Evolutionary conservation across 768 basidiomycete genomes (phyloP).

Genomic region (Amanita muscaria): DNA sequence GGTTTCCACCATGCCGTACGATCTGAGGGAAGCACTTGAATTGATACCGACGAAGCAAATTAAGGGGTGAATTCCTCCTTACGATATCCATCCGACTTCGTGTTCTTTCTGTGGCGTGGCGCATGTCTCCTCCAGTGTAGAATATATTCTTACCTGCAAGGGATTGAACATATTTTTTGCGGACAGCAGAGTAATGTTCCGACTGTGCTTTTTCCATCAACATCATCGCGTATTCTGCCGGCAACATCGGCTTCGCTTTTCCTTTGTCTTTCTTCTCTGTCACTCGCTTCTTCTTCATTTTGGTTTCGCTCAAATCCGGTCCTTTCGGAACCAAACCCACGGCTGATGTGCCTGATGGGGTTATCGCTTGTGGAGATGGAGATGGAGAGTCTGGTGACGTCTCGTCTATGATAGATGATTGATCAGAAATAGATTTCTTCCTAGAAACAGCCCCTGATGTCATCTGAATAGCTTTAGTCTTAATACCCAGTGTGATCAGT

Average conservation of each 20-base stretch:
- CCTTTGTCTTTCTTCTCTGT: constrained; percentile 26
- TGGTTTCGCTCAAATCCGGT: not conserved
- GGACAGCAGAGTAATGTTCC: constrained; percentile 5
- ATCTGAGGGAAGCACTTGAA: constrained; percentile 49
- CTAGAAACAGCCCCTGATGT: not conserved
- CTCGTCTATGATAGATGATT: constrained; percentile 4
- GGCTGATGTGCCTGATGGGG: constrained; percentile 7
- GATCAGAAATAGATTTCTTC: not conserved
- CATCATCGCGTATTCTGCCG: constrained; percentile 45
- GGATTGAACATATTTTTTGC: constrained; percentile 13
- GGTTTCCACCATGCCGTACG: constrained; percentile 49
- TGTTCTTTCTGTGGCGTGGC: constrained; percentile 40
- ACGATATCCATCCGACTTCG: constrained; percentile 54
- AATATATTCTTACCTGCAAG: constrained; percentile 48
- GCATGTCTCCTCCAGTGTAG: constrained; percentile 52
- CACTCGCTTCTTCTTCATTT: not conserved
- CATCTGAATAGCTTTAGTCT: not conserved
- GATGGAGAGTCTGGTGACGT: constrained; percentile 2
- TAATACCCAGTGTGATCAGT: not conserved
- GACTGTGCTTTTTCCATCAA: constrained; percentile 26
- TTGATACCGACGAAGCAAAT: too few species aligned
- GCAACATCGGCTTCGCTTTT: constrained; percentile 34
- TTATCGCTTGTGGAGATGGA: constrained; percentile 12
- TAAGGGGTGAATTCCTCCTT: too few species aligned
- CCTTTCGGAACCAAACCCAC: not conserved